Conservation (phyloP, 495 filamentous ascomycete genomes). For the Pseudoneurospora amorphoporcata region DNA sequence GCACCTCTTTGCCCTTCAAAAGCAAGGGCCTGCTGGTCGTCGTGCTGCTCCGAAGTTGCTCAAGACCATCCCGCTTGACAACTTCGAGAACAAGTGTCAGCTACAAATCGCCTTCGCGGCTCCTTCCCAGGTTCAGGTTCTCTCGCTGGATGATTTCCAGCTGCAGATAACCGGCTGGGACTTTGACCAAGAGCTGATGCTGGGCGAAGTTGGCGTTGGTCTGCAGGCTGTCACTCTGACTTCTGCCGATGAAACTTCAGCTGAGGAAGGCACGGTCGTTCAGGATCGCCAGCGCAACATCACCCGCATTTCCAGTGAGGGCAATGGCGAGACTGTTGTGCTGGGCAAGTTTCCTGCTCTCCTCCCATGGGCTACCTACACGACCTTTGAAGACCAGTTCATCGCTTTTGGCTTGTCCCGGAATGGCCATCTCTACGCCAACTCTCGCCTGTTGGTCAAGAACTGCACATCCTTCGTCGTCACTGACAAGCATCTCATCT, state of each 20-base stretch:
- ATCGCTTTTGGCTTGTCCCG: slow-evolving; percentile 55
- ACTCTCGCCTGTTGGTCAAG: slow-evolving; percentile 58
- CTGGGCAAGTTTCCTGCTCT: slow-evolving; percentile 27
- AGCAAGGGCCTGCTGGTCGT: slow-evolving; percentile 28
- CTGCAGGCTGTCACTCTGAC: slow-evolving; percentile 8
- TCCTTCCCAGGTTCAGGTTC: slow-evolving; percentile 10
- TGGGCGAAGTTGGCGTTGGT: slow-evolving; percentile 6
- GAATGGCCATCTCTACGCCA: slow-evolving; percentile 69
- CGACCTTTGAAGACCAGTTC: slow-evolving; percentile 25
- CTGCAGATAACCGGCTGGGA: slow-evolving; percentile 14
- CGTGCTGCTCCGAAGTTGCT: slow-evolving; percentile 21
- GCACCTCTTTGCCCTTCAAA: slow-evolving; percentile 54
- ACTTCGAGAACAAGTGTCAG: not conserved
- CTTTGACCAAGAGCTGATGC: slow-evolving; percentile 9
- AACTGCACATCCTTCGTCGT: slow-evolving; percentile 87
- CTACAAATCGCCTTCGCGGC: slow-evolving; percentile 20
- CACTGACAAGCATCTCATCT: slow-evolving; percentile 75
- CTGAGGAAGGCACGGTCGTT: slow-evolving; percentile 11
- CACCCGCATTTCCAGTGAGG: slow-evolving; percentile 2
- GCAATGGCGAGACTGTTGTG: not conserved
- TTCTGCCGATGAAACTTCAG: slow-evolving; percentile 2
- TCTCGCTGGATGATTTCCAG: slow-evolving; percentile 11
- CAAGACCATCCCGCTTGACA: slow-evolving; percentile 4
- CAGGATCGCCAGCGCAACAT: slow-evolving; percentile 32
- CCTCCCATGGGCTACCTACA: slow-evolving; percentile 44